These are phyloP conservation scores for Tylopilus balloui DNA, from an alignment of 768 basidiomycete genomes.

Conservation along the genomic window DNA sequence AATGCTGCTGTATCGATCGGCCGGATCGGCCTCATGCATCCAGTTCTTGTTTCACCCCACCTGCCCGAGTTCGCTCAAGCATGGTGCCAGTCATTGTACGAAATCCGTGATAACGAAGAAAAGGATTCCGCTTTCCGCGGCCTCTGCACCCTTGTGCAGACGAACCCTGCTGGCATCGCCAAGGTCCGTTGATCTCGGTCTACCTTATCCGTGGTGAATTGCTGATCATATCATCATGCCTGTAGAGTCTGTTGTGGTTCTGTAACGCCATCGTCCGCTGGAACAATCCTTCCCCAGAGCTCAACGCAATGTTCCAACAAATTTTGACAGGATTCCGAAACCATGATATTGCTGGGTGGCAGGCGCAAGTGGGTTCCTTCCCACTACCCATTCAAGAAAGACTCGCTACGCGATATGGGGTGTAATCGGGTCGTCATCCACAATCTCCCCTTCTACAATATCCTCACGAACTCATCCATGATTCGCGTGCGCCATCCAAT, in stretches of 20 bases:
- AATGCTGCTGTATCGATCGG: constrained; percentile 99
- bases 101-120: constrained; percentile 99
- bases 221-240: constrained; percentile 2
- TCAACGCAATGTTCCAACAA: constrained; percentile 92
- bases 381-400: constrained; percentile 88
- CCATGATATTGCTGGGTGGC: constrained; percentile 84
- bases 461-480: constrained; percentile 16
- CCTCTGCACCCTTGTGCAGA: constrained; percentile 91
- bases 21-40: constrained; percentile 91
- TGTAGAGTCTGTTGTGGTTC: constrained; percentile 91
- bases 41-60: constrained; percentile 81
- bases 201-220: background rate
- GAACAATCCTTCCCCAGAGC: constrained; percentile 86
- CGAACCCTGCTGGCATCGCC: constrained; percentile 89
- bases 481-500: constrained; percentile 4
- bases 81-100: constrained; percentile 96
- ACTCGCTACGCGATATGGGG: constrained; percentile 80
- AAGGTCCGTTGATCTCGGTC: constrained; percentile 53
- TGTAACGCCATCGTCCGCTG: constrained; percentile 97
- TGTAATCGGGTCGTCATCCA: constrained; percentile 41
- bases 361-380: constrained; percentile 73
- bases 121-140: constrained; percentile 99
- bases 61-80: constrained; percentile 87
- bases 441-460: background rate
- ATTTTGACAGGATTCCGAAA: constrained; percentile 87